phyloP scores from a whole-genome alignment of 371 early-diverging fungal genomes.

The Mortierella sp. region DNA sequence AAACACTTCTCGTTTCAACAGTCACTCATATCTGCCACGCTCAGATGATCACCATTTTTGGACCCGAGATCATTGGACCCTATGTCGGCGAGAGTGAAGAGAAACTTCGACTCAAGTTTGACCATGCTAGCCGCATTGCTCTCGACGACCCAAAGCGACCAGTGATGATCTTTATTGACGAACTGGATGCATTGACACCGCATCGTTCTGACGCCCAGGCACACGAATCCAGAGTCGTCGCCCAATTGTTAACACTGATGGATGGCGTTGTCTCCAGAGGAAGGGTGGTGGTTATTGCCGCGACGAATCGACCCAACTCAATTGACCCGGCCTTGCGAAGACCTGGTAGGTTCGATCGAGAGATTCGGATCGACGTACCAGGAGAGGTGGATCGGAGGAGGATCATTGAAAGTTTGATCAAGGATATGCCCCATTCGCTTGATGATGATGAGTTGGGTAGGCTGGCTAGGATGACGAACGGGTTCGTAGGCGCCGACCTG shows the following conservation, averaged over 20 bases:
- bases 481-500: conserved; percentile 98
- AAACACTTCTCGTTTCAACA: conserved; percentile 83
- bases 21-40: conserved; percentile 74
- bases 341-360: conserved; percentile 98
- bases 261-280: conserved; percentile 87
- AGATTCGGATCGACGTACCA: conserved; percentile 89
- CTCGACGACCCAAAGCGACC: conserved; percentile 57
- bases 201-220: conserved; percentile 81
- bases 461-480: conserved; percentile 89
- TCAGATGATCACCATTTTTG: conserved; percentile 74
- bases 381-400: conserved; percentile 65
- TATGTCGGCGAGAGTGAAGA: conserved; percentile 96
- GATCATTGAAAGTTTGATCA: conserved; percentile 70
- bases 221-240: conserved; percentile 93
- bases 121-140: conserved; percentile 72
- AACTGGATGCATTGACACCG: conserved; percentile 97
- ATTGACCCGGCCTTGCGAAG: conserved; percentile 98
- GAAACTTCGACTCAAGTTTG: conserved; percentile 85
- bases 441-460: conserved; percentile 44
- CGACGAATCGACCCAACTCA: conserved; percentile 98
- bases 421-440: conserved; percentile 62
- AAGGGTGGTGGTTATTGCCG: conserved; percentile 90
- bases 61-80: conserved; percentile 93
- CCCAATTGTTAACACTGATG: conserved; percentile 97
- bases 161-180: conserved; percentile 98